Conservation (phyloP, 2,329 filamentous ascomycete species). For the Pseudocercospora vitis region DNA sequence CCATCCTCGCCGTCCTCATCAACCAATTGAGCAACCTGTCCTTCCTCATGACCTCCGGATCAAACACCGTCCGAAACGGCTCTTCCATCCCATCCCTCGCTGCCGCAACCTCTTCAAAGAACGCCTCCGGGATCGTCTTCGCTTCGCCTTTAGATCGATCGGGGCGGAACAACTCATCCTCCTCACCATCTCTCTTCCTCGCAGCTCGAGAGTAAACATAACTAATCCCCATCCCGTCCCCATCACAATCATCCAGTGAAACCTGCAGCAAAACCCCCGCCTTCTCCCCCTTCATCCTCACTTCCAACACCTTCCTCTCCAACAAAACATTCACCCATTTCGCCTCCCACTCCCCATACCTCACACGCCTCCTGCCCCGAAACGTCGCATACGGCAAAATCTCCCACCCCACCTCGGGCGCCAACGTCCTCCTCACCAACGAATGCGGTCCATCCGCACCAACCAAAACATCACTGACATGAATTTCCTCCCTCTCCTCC, state of each 20-base stretch:
- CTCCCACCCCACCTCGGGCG: constrained; percentile 30
- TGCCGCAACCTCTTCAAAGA: constrained; percentile 38
- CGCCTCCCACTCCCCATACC: constrained; percentile 16
- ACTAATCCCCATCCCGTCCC: constrained; percentile 37
- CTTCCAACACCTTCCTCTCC: constrained; percentile 31
- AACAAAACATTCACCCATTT: constrained; percentile 21
- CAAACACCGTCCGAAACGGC: constrained; percentile 39
- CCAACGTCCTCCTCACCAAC: constrained; percentile 31
- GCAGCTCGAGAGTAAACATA: constrained; percentile 44
- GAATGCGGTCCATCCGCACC: constrained; percentile 45
- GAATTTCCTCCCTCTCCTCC: too few relatives aligned
- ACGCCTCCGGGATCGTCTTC: constrained; percentile 37
- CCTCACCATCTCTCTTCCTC: constrained; percentile 12
- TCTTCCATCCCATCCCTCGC: constrained; percentile 31
- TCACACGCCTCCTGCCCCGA: constrained; percentile 36
- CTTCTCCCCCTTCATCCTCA: constrained; percentile 24
- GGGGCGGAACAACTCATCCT: constrained; percentile 40
- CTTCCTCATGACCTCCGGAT: constrained; percentile 33
- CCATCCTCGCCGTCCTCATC: constrained; percentile 40
- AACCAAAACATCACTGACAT: constrained; percentile 35
- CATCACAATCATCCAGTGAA: constrained; percentile 34
- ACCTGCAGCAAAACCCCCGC: constrained; percentile 38
- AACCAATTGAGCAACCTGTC: constrained; percentile 45
- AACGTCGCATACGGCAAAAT: constrained; percentile 43
- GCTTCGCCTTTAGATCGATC: constrained; percentile 37